phyloP scores from a whole-genome alignment of 176 grass and related monocot genomes.

The Otatea glauca region DNA sequence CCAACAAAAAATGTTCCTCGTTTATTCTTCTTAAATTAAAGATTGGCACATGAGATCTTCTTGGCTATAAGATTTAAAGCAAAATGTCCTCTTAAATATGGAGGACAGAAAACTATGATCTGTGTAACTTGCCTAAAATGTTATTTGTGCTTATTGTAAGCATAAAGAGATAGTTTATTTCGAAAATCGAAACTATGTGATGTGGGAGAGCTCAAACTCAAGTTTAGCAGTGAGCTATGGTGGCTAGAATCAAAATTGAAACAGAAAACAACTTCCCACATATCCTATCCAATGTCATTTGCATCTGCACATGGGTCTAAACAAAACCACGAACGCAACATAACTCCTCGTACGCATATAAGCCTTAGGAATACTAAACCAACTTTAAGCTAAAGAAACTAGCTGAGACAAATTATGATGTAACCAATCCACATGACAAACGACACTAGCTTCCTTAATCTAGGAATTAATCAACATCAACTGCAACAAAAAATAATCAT shows the following conservation, averaged over 20 bases:
- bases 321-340: neutral
- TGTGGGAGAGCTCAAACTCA: neutral
- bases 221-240: neutral
- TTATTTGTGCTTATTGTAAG: neutral
- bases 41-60: neutral
- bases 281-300: neutral
- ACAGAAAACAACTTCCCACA: neutral
- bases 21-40: slow-evolving; percentile 8
- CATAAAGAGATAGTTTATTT: neutral
- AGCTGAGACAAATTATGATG: neutral
- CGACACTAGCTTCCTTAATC: neutral
- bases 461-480: slow-evolving; percentile 1
- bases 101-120: neutral
- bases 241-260: neutral
- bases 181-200: neutral
- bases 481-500: neutral
- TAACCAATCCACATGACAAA: neutral
- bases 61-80: neutral
- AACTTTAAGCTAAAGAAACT: neutral
- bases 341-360: neutral
- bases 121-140: neutral
- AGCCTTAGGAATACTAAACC: neutral
- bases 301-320: neutral
- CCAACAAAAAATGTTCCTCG: slow-evolving; percentile 10
- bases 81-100: neutral